A percentile compares a stretch with the other conserved stretches of the same genome.
Evolutionary conservation across 352 stramenopile species (phyloP).

Genomic region (Blastocystis hominis): DNA sequence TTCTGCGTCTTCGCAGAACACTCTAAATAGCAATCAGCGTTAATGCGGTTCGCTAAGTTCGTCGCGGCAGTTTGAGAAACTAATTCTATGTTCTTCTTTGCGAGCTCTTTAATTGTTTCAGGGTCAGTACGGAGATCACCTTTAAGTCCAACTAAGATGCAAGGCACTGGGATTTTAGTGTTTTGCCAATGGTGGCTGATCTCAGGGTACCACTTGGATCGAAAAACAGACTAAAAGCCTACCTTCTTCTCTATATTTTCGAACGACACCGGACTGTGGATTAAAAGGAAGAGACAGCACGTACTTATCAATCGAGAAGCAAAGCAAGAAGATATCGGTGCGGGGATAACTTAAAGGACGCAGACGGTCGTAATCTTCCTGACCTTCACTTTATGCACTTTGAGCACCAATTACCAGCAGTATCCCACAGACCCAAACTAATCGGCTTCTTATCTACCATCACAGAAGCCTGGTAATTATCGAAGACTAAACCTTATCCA

Average conservation of each 20-base stretch:
- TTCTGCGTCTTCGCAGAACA: constrained; percentile 83
- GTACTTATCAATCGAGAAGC: constrained; percentile 76
- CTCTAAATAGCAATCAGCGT: constrained; percentile 81
- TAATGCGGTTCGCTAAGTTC: constrained; percentile 74
- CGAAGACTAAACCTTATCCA: constrained; percentile 62
- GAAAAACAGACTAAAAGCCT: constrained; percentile 56
- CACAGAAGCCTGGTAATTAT: constrained; percentile 66
- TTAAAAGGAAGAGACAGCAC: not conserved
- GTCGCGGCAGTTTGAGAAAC: constrained; percentile 68
- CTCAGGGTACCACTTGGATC: constrained; percentile 60
- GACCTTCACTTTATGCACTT: constrained; percentile 61
- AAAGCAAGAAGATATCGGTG: constrained; percentile 89
- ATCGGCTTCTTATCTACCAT: constrained; percentile 82
- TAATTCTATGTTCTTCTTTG: constrained; percentile 70
- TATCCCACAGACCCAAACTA: constrained; percentile 90
- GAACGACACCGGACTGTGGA: constrained; percentile 74
- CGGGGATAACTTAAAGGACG: constrained; percentile 85
- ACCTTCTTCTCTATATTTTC: constrained; percentile 89
- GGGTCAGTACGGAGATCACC: constrained; percentile 78
- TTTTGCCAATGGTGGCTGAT: constrained; percentile 63
- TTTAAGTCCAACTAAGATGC: constrained; percentile 89
- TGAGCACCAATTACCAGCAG: constrained; percentile 65
- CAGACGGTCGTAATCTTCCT: constrained; percentile 90
- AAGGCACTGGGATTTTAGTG: constrained; percentile 70
- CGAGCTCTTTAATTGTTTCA: constrained; percentile 75